Base-by-base conservation (phyloP, 2,329 filamentous ascomycete species). In the Hypoxylon sp. region DNA sequence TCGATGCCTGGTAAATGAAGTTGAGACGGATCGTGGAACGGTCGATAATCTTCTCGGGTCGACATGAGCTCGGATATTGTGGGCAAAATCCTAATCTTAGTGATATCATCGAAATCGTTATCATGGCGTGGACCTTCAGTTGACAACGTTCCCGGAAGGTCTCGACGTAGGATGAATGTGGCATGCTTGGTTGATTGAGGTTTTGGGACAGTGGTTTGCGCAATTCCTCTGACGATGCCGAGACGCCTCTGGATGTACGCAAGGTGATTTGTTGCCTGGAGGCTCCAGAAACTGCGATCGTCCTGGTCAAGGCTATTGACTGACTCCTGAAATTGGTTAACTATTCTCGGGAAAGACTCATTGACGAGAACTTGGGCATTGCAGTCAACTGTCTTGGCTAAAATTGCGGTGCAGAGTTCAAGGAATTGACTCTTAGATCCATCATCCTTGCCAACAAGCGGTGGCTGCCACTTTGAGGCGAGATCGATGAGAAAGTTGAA, bases 11-110 rank as follows among this genome's bases (percentile, higher is more conserved):
- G 70, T 13, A 82, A 73, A 67, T 86, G 81, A 62, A 79, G 79
- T 6, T 78, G 75, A 0, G 75, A 73, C 0, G 80, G 74, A 70
- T 85, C 80, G 3, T 74, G 79, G 5, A 72, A 74, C 0, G 81
- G 82, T 2, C 86, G 75, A 63, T 84, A 87, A 54, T 86, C 84
- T 2, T 68, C 71, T 15, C 80, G 76, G 0, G 68, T 58, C 11
- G 80, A 82, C 51, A 76, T 60, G 58, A 87, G 84, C 68, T 88
- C 86, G 10, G 80, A 74, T 2, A 75, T 71, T 0, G 85, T 87
- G 0, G 86, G 86, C 48, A 88, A 69, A 48, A 87, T 84, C 44
- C 76, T 76, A 64, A 88, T 86, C 0, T 83, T 69, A 0, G 71
- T 37, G 60, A 87, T 86, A 48, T 83, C 76, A 0, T 73, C 75